Evolutionary conservation across 345 rosid genomes (phyloP), one percentile per base, ranked within the genome.

Genomic region (Lepidium didymum): DNA sequence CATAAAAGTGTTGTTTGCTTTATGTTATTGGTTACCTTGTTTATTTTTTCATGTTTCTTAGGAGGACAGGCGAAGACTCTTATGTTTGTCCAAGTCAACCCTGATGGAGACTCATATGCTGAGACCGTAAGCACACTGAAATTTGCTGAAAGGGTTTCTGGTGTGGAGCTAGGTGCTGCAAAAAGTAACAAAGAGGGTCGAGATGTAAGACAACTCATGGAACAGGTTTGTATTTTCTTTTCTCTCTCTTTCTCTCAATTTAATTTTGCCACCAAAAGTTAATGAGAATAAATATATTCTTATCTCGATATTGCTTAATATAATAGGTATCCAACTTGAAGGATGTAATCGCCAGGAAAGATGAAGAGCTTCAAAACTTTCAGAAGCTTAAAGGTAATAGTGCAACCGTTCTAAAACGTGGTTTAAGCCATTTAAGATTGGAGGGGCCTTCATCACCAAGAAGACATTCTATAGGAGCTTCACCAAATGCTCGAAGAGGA

Each of bases 41-140:
- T 16, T 67, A 34, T 11, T 40, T 61, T 6, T 15, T 49, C 8
- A 19, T 42, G 31, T 67, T 49, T 63, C 61, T 54, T 79, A 94
- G 99, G 99, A 44, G 99, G 99, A 37, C 96, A 94, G 65, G 99
- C 99, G 16, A 94, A 91, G 80, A 91, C 96, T 33, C 96, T 94
- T 15, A 91, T 89, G 97, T 89, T 94, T 78, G 97, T 94, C 38
- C 99, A 94, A 79, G 90, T 94, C 18, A 89, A 91, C 72, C 97
- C 99, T 38, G 99, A 91, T 86, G 85, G 75, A 16, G 93, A 86
- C 46, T 94, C 99, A 19, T 91, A 83, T 56, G 83, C 95, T 34
- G 99, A 94, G 76, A 94, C 97, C 1, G 53, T 91, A 69, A 91
- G 99, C 72, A 89, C 99, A 31, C 77, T 94, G 77, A 94, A 89